A percentile compares a stretch with the other conserved stretches of the same genome.
phyloP scores from a whole-genome alignment of 2,329 filamentous ascomycete genomes.

The Apiospora marii region DNA sequence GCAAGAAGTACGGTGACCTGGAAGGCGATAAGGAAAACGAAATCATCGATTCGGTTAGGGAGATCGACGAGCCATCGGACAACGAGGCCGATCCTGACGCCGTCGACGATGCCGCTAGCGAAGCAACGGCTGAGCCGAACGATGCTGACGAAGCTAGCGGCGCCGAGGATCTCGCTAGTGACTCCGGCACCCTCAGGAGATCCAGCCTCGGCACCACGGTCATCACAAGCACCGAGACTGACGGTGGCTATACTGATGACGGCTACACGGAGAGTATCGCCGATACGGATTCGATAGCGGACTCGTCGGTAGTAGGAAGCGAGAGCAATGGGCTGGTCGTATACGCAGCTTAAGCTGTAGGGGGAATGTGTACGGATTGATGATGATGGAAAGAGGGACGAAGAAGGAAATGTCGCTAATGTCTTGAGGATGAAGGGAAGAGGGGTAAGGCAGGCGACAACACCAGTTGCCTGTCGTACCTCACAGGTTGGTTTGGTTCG shows the following conservation, averaged over 20 bases:
- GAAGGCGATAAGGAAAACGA: conserved; percentile 65
- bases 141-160: conserved; percentile 28
- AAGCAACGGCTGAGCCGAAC: conserved; percentile 31
- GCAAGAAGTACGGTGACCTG: conserved; percentile 60
- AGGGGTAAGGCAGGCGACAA: neutral
- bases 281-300: conserved; percentile 40
- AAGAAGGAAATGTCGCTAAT: conserved; percentile 18
- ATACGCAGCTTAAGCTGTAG: conserved; percentile 37
- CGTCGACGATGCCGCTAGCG: conserved; percentile 39
- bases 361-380: neutral
- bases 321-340: conserved; percentile 46
- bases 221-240: conserved; percentile 44
- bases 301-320: conserved; percentile 36
- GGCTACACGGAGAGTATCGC: conserved; percentile 41
- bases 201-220: conserved; percentile 58
- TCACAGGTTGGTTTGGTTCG: neutral
- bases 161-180: conserved; percentile 49
- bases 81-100: conserved; percentile 36
- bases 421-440: conserved; percentile 24
- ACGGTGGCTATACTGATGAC: conserved; percentile 41
- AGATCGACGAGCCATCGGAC: conserved; percentile 60
- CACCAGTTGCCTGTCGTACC: neutral
- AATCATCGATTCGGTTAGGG: conserved; percentile 57
- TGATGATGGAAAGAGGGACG: conserved; percentile 3
- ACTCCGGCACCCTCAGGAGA: conserved; percentile 58